Base-by-base conservation (phyloP, 2,329 filamentous ascomycete species). In the Microcera coccophila region DNA sequence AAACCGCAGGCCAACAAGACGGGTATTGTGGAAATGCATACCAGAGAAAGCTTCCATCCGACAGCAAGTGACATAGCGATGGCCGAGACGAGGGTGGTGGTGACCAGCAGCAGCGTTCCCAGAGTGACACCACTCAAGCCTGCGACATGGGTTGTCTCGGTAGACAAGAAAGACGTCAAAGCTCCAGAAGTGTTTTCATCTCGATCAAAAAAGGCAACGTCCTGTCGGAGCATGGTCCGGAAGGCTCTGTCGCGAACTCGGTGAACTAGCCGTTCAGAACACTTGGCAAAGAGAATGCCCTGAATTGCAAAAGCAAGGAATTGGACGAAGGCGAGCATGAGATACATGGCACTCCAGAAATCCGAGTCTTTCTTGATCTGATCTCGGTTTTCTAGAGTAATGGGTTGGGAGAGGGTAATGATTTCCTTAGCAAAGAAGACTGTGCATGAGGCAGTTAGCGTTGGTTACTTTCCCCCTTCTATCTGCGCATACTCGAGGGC, bases 351-450 rank as follows among this genome's bases (percentile, higher is more conserved):
- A 43, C 81, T 83, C 89, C 89, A 96, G 63, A 95, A 95, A 60
- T 89, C 81, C 16, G 85, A 82, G 45, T 91, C 78, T 15, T 75
- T 71, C 52, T 84, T 79, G 39, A 94, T 74, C 41, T 80, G 65
- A 21, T 61, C 65, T 32, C 72, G 79, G 62, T 74, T 73, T 26
- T 53, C 64, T 14, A 68, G 65, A 19, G 73, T 78, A 16, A 83
- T 53, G 10, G 67, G 64, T 2, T 64, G 68, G 7, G 83, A 79
- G 11, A 93, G 74, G 8, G 82, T 79, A 47, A 80, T 79, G 63
- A 97, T 90, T 44, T 89, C 79, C 66, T 96, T 95, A 57, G 90
- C 85, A 58, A 96, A 94, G 67, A 97, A 85, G 51, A 96, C 80
- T 50, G 85, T 78, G 59, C 84, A 14, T 78, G 4, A 4, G 3